phyloP scores from a whole-genome alignment of 2,329 filamentous ascomycete genomes.

The Claviceps citrina region DNA sequence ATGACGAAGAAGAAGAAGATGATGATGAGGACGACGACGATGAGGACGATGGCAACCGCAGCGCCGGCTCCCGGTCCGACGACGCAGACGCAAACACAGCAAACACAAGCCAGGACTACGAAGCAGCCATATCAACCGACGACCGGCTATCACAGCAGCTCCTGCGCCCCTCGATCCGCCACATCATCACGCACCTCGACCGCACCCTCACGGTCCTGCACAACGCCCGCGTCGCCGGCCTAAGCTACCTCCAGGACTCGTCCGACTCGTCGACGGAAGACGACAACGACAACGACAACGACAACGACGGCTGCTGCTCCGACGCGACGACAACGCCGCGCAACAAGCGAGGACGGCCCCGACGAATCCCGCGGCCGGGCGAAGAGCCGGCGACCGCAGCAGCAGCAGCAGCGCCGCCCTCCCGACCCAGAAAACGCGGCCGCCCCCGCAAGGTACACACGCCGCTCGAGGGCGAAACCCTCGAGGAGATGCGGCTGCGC shows the following conservation, averaged over 20 bases:
- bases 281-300: conserved; percentile 21
- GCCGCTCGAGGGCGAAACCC: conserved; percentile 28
- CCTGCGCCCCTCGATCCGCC: conserved; percentile 52
- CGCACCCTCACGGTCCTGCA: conserved; percentile 55
- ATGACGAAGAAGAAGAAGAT: neutral
- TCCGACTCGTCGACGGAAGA: conserved; percentile 20
- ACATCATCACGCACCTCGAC: conserved; percentile 56
- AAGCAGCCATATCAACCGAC: conserved; percentile 48
- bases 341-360: conserved; percentile 15
- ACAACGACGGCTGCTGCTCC: too few species aligned
- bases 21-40: neutral
- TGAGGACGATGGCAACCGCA: conserved; percentile 1
- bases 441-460: conserved; percentile 25
- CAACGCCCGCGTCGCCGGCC: conserved; percentile 40
- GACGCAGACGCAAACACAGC: too few species aligned
- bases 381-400: neutral
- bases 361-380: conserved; percentile 5
- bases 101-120: conserved; percentile 15
- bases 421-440: conserved; percentile 16
- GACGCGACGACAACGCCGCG: conserved; percentile 4
- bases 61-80: neutral
- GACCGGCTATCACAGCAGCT: conserved; percentile 52
- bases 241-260: conserved; percentile 24
- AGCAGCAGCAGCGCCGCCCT: conserved; percentile 1
- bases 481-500: conserved; percentile 30